Evolutionary conservation across 495 filamentous ascomycete genomes (phyloP).

Genomic region (Penicillium odoratum): DNA sequence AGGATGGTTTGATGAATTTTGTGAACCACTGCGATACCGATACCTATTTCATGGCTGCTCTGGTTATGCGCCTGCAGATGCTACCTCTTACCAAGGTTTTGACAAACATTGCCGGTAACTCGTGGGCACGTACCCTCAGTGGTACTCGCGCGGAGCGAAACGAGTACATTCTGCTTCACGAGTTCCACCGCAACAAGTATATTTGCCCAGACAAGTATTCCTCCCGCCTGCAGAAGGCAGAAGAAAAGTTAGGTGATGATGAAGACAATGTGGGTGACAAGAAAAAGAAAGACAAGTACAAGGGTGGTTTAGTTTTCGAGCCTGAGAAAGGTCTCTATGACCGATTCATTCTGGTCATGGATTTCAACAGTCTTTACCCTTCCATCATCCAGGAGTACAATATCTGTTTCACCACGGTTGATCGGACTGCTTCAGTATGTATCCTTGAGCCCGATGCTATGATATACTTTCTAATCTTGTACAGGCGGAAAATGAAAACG

Average conservation of each 20-base stretch:
- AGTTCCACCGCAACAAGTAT: conserved; percentile 93
- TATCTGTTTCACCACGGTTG: conserved; percentile 98
- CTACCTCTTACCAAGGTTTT: conserved; percentile 90
- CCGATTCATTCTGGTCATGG: conserved; percentile 96
- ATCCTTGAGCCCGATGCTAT: neutral
- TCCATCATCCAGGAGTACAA: conserved; percentile 99
- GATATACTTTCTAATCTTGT: neutral
- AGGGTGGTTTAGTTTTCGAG: conserved; percentile 97
- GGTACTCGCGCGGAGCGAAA: conserved; percentile 96
- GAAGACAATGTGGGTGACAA: conserved; percentile 77
- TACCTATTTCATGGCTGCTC: conserved; percentile 90
- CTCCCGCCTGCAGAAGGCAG: conserved; percentile 67
- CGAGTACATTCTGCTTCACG: conserved; percentile 97
- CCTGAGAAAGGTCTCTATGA: conserved; percentile 97
- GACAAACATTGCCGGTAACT: conserved; percentile 96
- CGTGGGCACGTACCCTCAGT: conserved; percentile 93
- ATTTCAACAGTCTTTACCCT: conserved; percentile 98
- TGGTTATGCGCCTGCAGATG: conserved; percentile 86
- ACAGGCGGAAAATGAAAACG: conserved; percentile 71
- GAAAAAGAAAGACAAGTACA: conserved; percentile 99
- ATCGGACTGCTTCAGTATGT: conserved; percentile 64
- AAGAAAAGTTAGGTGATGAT: conserved; percentile 64
- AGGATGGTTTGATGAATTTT: conserved; percentile 88
- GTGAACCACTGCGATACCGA: conserved; percentile 89
- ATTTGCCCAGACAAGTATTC: conserved; percentile 92